These are phyloP conservation scores for Bertia moriformis DNA, from an alignment of 2,329 filamentous ascomycete species.

Conservation along the genomic window DNA sequence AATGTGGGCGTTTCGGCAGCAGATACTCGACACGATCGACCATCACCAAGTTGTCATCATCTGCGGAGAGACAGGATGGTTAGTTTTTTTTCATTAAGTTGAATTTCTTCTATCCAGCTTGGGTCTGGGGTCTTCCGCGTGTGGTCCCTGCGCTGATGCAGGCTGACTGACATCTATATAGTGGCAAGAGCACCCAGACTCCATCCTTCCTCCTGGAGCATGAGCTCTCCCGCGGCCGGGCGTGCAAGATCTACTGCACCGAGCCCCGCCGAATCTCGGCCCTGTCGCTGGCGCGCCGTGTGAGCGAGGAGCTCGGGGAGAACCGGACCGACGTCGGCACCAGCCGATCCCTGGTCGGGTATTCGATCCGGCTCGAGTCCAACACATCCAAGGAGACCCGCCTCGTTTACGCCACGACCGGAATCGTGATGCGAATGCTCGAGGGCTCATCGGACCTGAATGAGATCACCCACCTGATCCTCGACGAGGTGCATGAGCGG, in stretches of 20 bases:
- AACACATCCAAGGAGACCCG: constrained; percentile 71
- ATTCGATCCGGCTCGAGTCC: constrained; percentile 83
- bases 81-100: constrained; percentile 9
- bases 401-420: constrained; percentile 74
- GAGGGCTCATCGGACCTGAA: constrained; percentile 74
- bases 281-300: constrained; percentile 79
- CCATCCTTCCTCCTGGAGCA: constrained; percentile 86
- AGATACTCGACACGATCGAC: constrained; percentile 66
- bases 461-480: constrained; percentile 81
- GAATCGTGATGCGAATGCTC: constrained; percentile 96
- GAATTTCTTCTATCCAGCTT: too few relatives aligned
- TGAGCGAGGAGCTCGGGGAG: constrained; percentile 93
- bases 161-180: constrained; percentile 9
- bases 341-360: constrained; percentile 71
- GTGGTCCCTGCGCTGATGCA: too few relatives aligned
- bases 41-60: constrained; percentile 78
- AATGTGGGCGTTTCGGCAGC: constrained; percentile 71
- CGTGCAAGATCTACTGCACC: constrained; percentile 88
- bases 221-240: constrained; percentile 63
- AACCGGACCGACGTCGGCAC: constrained; percentile 70
- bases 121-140: too few relatives aligned
- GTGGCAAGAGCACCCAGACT: constrained; percentile 94
- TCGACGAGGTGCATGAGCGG: constrained; percentile 96
- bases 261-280: constrained; percentile 92
- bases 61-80: constrained; percentile 89